phyloP scores from a whole-genome alignment of 2,329 filamentous ascomycete genomes.

The Trichoderma brevicompactum region DNA sequence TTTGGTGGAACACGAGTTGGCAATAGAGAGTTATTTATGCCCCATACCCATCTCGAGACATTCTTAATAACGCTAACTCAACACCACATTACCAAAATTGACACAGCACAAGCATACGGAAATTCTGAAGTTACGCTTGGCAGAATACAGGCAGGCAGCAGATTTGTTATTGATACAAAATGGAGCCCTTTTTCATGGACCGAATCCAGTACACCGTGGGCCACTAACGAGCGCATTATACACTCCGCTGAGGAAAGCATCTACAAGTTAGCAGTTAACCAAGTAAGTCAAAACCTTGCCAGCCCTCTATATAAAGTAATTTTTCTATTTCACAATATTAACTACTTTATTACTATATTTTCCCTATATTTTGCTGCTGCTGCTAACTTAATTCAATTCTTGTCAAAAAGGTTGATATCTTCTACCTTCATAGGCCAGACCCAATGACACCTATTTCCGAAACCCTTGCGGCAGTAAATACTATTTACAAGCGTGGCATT shows the following conservation, averaged over 20 bases:
- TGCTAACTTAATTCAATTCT: conserved; percentile 5
- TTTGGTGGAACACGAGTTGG: conserved; percentile 32
- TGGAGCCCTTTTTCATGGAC: conserved; percentile 31
- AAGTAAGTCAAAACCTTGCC: conserved; percentile 19
- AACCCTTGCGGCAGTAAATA: conserved; percentile 31
- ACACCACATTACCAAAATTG: conserved; percentile 29
- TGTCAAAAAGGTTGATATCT: conserved; percentile 26
- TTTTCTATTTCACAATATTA: too few relatives aligned
- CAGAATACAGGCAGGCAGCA: conserved; percentile 25
- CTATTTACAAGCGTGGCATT: conserved; percentile 25
- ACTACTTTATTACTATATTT: too few relatives aligned
- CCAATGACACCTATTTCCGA: conserved; percentile 29
- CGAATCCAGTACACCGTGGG: too few relatives aligned
- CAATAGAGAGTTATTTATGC: conserved; percentile 30
- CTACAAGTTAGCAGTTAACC: conserved; percentile 24
- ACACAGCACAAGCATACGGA: conserved; percentile 31
- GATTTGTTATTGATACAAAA: conserved; percentile 32
- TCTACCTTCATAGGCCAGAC: conserved; percentile 32
- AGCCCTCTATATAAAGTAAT: neutral
- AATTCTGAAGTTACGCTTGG: conserved; percentile 30
- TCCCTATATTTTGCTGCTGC: too few relatives aligned
- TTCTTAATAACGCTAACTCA: conserved; percentile 17
- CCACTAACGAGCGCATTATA: conserved; percentile 24
- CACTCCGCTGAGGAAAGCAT: conserved; percentile 30
- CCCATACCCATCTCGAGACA: too few relatives aligned